Percentiles rank a stretch among this genome's conserved stretches.
Conservation (phyloP, 352 stramenopile genomes). For the Pythium dissotocum region DNA sequence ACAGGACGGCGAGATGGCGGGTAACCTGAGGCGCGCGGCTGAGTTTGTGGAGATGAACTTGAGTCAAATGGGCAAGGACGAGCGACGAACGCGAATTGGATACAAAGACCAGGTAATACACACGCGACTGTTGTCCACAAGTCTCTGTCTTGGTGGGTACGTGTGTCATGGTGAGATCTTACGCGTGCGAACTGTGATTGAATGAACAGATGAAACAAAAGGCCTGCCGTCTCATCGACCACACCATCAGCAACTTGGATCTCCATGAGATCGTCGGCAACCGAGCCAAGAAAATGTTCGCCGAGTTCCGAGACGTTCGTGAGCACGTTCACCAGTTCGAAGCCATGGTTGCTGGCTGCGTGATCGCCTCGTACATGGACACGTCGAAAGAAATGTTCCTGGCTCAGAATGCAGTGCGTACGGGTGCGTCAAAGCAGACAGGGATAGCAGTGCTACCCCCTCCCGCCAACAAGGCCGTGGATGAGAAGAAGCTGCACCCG, state of each 20-base stretch:
- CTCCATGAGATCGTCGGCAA: conserved; percentile 95
- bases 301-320: conserved; percentile 94
- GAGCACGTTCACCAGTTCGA: conserved; percentile 96
- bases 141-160: conserved; percentile 11
- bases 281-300: conserved; percentile 95
- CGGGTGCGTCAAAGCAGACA: conserved; percentile 55
- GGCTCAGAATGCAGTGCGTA: conserved; percentile 76
- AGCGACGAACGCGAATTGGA: conserved; percentile 93
- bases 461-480: conserved; percentile 73
- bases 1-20: conserved; percentile 85
- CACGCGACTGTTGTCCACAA: conserved; percentile 4
- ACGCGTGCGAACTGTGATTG: background rate
- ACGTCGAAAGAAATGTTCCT: conserved; percentile 87
- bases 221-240: conserved; percentile 83
- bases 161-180: background rate
- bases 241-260: conserved; percentile 94
- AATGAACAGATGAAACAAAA: conserved; percentile 91
- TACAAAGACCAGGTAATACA: conserved; percentile 94
- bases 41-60: conserved; percentile 97
- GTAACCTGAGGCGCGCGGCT: conserved; percentile 76
- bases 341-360: conserved; percentile 86
- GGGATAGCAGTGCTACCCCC: conserved; percentile 49
- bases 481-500: conserved; percentile 87
- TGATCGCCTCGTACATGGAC: conserved; percentile 87
- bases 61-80: conserved; percentile 96